Evolutionary conservation across 352 stramenopile species (phyloP), one percentile per base, ranked within the genome.

Genomic region (Phytophthora sansomeana): DNA sequence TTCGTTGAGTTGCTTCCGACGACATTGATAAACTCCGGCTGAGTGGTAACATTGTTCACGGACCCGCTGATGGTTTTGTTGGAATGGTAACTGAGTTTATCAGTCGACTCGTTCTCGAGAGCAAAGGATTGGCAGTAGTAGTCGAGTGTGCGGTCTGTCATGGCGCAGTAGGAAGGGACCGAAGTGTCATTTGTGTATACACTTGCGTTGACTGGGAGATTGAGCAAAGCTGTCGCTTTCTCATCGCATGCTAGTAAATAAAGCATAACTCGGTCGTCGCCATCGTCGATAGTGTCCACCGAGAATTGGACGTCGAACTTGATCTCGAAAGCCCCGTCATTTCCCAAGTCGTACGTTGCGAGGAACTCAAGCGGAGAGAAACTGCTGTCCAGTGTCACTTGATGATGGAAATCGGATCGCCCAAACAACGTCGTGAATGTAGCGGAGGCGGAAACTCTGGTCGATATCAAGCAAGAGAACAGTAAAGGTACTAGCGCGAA

Each of bases 171-270:
- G 0, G 66, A 32, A 6, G 73, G 68, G 17, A 58, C 52, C 5
- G 24, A 41, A 1, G 24, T 39, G 16, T 16, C 32, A 6, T 52
- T 63, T 3, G 16, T 43, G 8, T 24, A 52, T 16, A 29, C 13
- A 39, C 4, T 39, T 13, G 43, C 43, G 9, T 35, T 14, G 1
- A 41, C 46, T 5, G 62, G 56, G 17, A 72, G 53, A 39, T 53
- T 55, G 28, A 71, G 55, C 26, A 79, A 69, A 30, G 24, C 30
- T 5, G 61, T 42, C 0, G 69, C 68, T 8, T 43, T 24, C 19
- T 71, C 49, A 24, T 87, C 79, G 19, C 81, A 90, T 3, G 80
- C 79, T 8, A 87, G 39, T 29, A 90, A 49, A 38, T 88, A 64
- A 2, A 88, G 64, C 81, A 89, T 74, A 5, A 69, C 77, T 4